phyloP scores from a whole-genome alignment of 495 filamentous ascomycete species.

The Lasiosphaeria hispida region DNA sequence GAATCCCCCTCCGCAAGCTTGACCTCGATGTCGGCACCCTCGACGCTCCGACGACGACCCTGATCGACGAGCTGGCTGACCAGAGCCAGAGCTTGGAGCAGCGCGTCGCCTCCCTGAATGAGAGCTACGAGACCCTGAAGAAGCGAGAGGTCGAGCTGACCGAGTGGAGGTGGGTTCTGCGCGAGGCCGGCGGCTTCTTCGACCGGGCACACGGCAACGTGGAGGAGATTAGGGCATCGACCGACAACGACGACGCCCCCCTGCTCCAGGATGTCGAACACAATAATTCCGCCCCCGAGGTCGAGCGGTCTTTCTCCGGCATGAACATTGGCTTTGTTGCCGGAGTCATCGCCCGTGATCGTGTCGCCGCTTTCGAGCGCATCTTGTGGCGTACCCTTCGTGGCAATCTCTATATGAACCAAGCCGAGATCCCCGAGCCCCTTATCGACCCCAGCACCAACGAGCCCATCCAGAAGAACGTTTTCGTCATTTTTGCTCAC shows the following conservation, averaged over 20 bases:
- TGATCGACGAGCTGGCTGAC: constrained; percentile 93
- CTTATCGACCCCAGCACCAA: constrained; percentile 90
- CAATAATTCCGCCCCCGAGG: constrained; percentile 68
- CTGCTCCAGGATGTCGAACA: constrained; percentile 86
- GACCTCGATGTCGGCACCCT: constrained; percentile 82
- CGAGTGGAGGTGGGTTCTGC: constrained; percentile 96
- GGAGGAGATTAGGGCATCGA: constrained; percentile 90
- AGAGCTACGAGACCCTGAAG: constrained; percentile 97
- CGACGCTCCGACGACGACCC: constrained; percentile 80
- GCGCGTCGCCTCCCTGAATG: constrained; percentile 84
- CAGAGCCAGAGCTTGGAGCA: constrained; percentile 89
- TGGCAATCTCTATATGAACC: constrained; percentile 99
- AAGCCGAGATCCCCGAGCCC: constrained; percentile 94
- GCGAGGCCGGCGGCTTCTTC: constrained; percentile 95
- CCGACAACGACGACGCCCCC: constrained; percentile 82
- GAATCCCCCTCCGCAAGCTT: constrained; percentile 76
- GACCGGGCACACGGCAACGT: constrained; percentile 93
- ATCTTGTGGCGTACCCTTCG: constrained; percentile 96
- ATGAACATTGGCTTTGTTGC: constrained; percentile 99
- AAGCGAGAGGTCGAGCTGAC: constrained; percentile 94
- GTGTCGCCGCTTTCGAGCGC: constrained; percentile 91
- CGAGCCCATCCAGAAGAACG: constrained; percentile 91
- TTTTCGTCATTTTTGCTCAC: constrained; percentile 98
- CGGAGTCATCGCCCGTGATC: constrained; percentile 89
- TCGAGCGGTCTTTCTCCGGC: constrained; percentile 82